These are phyloP conservation scores for Biancaea sappan DNA, from an alignment of 306 rosid species.

Conservation along the genomic window DNA sequence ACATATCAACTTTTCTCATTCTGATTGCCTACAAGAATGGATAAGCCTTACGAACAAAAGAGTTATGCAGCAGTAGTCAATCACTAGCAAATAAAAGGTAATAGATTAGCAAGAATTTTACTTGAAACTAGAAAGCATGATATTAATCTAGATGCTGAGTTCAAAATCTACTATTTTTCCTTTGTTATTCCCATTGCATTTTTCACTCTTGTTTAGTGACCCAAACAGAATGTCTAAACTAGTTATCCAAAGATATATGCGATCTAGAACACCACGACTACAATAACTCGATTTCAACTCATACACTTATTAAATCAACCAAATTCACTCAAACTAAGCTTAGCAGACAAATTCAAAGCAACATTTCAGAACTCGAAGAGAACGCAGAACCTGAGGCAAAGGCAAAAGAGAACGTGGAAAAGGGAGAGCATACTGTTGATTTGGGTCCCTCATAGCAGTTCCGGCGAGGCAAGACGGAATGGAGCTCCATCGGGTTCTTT, in stretches of 20 bases:
- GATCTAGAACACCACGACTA: background rate
- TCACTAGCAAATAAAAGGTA: background rate
- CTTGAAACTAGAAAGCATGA: background rate
- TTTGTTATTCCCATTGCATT: background rate
- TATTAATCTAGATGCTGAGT: background rate
- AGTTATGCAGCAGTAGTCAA: background rate
- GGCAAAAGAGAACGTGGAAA: no score
- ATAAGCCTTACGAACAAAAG: background rate
- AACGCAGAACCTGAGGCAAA: no score
- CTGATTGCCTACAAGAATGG: background rate
- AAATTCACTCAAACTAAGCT: background rate
- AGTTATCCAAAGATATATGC: background rate
- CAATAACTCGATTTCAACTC: background rate
- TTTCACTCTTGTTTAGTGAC: slow-evolving; percentile 6
- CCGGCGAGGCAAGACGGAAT: no score
- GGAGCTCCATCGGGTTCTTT: no score
- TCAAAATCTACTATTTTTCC: background rate
- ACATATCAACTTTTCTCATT: background rate
- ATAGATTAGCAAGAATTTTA: background rate
- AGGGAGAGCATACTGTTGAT: no score
- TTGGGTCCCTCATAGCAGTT: no score
- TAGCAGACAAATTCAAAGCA: slow-evolving; percentile 11
- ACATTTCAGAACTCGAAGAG: background rate
- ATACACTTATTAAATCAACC: background rate
- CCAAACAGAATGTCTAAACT: slow-evolving; percentile 23